Evolutionary conservation across 2,329 filamentous ascomycete genomes (phyloP).

Genomic region (Fusarium multiceps): DNA sequence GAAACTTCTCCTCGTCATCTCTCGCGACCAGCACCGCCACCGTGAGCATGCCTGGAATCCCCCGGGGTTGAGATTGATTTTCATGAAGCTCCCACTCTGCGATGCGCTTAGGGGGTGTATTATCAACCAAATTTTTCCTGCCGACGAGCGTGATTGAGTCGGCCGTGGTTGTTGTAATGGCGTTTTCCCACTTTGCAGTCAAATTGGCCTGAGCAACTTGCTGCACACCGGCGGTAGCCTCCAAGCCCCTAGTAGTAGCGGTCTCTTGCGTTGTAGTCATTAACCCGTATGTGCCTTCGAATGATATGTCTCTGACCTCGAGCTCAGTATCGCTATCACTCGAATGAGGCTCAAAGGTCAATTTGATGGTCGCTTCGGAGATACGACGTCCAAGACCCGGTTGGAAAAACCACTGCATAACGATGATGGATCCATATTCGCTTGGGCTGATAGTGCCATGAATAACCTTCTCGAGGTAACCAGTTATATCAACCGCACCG

Average conservation of each 20-base stretch:
- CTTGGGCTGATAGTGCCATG: background rate
- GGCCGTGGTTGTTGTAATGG: background rate
- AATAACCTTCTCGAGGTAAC: background rate
- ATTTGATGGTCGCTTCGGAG: background rate
- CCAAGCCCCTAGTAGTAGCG: background rate
- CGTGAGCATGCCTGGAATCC: background rate
- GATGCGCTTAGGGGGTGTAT: background rate
- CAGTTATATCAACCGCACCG: background rate
- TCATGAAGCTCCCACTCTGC: background rate
- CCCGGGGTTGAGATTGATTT: background rate
- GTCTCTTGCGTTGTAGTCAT: background rate
- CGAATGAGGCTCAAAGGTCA: background rate
- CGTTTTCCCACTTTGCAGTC: background rate
- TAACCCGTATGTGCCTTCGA: background rate
- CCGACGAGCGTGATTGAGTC: background rate
- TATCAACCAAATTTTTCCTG: background rate
- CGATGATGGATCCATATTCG: background rate
- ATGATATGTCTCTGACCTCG: background rate
- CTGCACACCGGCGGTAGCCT: background rate
- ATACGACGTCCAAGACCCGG: background rate
- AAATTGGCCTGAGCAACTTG: background rate
- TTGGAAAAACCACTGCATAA: slow-evolving; percentile 6
- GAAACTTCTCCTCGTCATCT: background rate
- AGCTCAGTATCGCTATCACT: background rate
- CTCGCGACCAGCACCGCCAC: background rate